Evolutionary conservation across 1,139 yeast species (phyloP), one percentile per base, ranked within the genome.

Genomic region (Candida pseudoviswanathii): DNA sequence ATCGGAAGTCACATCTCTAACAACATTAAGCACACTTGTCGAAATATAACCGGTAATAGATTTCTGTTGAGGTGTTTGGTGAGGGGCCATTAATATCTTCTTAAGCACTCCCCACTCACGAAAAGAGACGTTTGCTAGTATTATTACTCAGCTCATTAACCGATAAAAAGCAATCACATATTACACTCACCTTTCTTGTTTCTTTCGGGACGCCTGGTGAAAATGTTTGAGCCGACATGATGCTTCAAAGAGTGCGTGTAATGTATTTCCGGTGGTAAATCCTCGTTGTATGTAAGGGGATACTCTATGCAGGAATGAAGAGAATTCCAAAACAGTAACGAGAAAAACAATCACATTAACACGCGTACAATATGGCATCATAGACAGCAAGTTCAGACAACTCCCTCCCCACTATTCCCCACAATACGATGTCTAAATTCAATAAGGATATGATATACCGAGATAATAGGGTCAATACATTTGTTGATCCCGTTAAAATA

Each of bases 391-490:
- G 16, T 16, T 16, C 30, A 25, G 8, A 10, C 40, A 36, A 10
- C 40, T 29, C 29, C 8, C 29, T 9, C 34, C n/a, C 22, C 21
- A 9, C 4, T 24, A 21, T 8, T 5, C 31, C 25, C 22, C 37
- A 5, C 26, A 40, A n/a, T 11, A 11, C 21, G 27, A 41, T 43
- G 45, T 16, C 33, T 3, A 34, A 34, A 25, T 36, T 43, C 24
- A 36, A 36, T 29, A 27, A 45, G 34, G 48, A 45, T 43, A 61
- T 61, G 65, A 62, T 60, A 37, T 58, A 55, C 41, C 49, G 53
- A 51, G 59, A 58, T 31, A 53, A 54, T 39, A 51, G 67, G 46
- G 44, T 46, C 9, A 45, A 25, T 7, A 52, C 67, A 1, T 63
- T 63, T 41, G 51, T 54, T 5, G 40, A 49, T 41, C 48, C 60